A percentile compares a stretch with the other conserved stretches of the same genome.
phyloP scores from a whole-genome alignment of 2,329 filamentous ascomycete genomes.

The Fusarium sp. region DNA sequence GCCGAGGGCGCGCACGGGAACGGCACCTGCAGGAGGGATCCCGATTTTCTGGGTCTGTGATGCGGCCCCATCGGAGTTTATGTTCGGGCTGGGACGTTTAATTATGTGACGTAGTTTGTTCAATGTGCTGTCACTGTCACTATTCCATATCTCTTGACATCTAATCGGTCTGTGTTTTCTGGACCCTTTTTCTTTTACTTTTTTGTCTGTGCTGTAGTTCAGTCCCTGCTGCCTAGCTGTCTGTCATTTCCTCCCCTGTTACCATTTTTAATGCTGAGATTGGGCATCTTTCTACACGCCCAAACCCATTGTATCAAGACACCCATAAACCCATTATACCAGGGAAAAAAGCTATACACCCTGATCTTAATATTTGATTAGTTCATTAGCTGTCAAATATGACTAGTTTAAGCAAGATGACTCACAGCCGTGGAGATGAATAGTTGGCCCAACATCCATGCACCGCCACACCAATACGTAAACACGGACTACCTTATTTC shows the following conservation, averaged over 20 bases:
- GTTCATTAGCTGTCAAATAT: not conserved
- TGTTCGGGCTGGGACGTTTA: not conserved
- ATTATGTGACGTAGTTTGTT: slow-evolving; percentile 15
- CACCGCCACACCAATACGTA: slow-evolving; percentile 37
- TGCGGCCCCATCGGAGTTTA: slow-evolving; percentile 22
- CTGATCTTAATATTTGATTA: not conserved
- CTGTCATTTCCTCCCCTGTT: slow-evolving; percentile 11
- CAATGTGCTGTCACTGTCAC: not conserved
- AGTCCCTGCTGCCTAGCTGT: slow-evolving; percentile 11
- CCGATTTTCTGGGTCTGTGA: slow-evolving; percentile 27
- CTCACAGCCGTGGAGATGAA: slow-evolving; percentile 20
- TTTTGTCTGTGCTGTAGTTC: not conserved
- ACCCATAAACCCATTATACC: not conserved
- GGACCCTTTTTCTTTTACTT: not conserved
- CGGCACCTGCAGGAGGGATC: slow-evolving; percentile 34
- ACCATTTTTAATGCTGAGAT: slow-evolving; percentile 11
- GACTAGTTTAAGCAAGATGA: slow-evolving; percentile 15
- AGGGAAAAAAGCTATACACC: not conserved
- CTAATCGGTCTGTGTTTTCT: not conserved
- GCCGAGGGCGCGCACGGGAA: slow-evolving; percentile 6
- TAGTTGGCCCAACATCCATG: slow-evolving; percentile 4
- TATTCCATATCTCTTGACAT: not conserved
- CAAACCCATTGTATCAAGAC: slow-evolving; percentile 1
- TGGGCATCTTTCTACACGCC: slow-evolving; percentile 19
- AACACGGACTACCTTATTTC: not conserved